phyloP scores from a whole-genome alignment of 106 monocot genomes.

The Acorus gramineus region DNA sequence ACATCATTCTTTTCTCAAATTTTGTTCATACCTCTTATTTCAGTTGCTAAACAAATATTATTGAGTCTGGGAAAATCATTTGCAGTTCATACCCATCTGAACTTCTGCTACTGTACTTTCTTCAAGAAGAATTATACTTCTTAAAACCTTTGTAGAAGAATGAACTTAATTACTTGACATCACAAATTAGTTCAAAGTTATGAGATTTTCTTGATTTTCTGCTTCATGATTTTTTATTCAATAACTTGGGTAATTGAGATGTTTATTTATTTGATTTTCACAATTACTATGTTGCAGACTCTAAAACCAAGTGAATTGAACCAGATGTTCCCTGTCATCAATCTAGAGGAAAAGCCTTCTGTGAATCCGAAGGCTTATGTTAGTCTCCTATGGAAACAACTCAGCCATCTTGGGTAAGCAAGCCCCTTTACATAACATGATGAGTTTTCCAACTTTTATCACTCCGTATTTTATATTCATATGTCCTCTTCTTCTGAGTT shows the following conservation, averaged over 20 bases:
- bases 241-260: not conserved
- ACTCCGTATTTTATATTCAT: not conserved
- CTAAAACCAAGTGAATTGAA: constrained; percentile 51
- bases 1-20: too few species aligned
- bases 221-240: not conserved
- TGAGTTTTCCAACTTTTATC: not conserved
- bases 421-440: not conserved
- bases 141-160: too few species aligned
- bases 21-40: too few species aligned
- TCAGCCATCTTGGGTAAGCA: constrained; percentile 77
- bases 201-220: not conserved
- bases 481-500: not conserved
- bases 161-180: too few species aligned
- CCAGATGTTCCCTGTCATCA: constrained; percentile 63
- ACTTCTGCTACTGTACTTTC: too few species aligned
- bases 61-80: too few species aligned
- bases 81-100: too few species aligned
- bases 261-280: not conserved
- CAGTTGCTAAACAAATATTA: too few species aligned
- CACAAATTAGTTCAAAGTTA: too few species aligned
- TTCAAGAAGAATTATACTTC: too few species aligned
- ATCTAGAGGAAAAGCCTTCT: constrained; percentile 38
- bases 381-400: constrained; percentile 82
- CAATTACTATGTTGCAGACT: constrained; percentile 21
- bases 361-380: constrained; percentile 45